Conservation (phyloP, 805 yeast species). For the Yamadazyma olivae region DNA sequence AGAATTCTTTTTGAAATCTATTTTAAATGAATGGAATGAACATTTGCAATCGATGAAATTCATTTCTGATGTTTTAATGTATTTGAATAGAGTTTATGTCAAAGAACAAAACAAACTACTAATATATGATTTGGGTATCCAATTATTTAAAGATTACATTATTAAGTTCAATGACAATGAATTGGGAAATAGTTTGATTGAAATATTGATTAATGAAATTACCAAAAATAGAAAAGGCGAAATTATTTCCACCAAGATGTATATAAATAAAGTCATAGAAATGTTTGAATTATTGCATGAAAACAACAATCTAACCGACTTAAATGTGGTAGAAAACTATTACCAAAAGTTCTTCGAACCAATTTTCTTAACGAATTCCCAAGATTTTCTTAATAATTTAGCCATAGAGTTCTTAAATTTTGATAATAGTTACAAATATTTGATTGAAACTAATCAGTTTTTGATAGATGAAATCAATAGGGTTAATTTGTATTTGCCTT, state of each 20-base stretch:
- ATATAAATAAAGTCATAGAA: conserved; percentile 57
- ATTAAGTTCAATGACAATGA: conserved; percentile 46
- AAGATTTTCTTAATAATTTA: conserved; percentile 49
- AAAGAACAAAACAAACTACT: conserved; percentile 61
- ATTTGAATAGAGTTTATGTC: conserved; percentile 81
- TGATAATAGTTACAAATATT: conserved; percentile 52
- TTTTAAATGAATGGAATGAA: conserved; percentile 60
- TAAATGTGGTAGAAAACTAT: conserved; percentile 51
- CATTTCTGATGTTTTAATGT: conserved; percentile 82
- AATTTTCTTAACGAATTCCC: conserved; percentile 50
- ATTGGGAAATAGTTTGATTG: conserved; percentile 50
- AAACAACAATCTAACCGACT: conserved; percentile 16
- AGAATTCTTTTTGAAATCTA: conserved; percentile 33
- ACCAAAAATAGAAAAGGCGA: conserved; percentile 53
- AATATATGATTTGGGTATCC: conserved; percentile 71
- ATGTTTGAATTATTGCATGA: conserved; percentile 71
- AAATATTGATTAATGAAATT: conserved; percentile 52
- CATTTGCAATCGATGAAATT: conserved; percentile 71
- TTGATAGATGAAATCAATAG: conserved; percentile 63
- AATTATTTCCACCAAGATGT: conserved; percentile 49
- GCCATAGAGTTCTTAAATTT: conserved; percentile 42
- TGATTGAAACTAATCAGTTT: conserved; percentile 49
- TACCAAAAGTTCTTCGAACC: conserved; percentile 70
- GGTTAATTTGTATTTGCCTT: conserved; percentile 51
- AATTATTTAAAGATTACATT: conserved; percentile 59